Conservation (phyloP, 345 rosid genomes). For the Turritis glabra region DNA sequence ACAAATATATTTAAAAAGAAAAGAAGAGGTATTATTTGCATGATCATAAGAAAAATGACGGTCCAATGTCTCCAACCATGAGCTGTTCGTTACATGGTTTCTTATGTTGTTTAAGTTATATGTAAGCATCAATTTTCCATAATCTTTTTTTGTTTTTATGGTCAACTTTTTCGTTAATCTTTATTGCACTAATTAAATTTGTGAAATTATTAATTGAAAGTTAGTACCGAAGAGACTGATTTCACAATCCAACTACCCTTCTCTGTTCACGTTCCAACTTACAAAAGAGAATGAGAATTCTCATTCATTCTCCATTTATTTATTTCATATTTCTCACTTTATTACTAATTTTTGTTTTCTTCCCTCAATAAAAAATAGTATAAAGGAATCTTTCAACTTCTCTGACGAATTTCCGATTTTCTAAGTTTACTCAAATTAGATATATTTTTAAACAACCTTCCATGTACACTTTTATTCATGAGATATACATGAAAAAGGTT, state of each 20-base stretch:
- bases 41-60: constrained; percentile 15
- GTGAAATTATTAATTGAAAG: constrained; percentile 8
- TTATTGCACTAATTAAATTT: background rate
- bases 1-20: no score
- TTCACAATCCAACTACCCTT: constrained; percentile 40
- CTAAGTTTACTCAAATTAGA: constrained; percentile 23
- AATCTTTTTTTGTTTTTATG: background rate
- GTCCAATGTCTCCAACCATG: background rate
- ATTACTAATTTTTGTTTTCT: background rate
- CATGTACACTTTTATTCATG: constrained; percentile 2
- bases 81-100: constrained; percentile 28
- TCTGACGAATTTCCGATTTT: constrained; percentile 18
- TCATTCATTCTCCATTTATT: constrained; percentile 19
- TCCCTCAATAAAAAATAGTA: background rate
- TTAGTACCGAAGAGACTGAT: constrained; percentile 35
- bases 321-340: constrained; percentile 3
- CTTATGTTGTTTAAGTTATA: background rate
- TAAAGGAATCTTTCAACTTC: constrained; percentile 30
- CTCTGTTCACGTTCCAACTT: constrained; percentile 40
- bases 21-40: no score
- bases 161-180: constrained; percentile 2
- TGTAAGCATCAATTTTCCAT: background rate
- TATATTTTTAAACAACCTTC: background rate
- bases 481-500: constrained; percentile 1
- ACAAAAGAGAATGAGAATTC: constrained; percentile 32